A percentile compares a stretch with the other conserved stretches of the same genome.
Evolutionary conservation across 2,329 filamentous ascomycete species (phyloP).

Genomic region (Botrytis tulipae): DNA sequence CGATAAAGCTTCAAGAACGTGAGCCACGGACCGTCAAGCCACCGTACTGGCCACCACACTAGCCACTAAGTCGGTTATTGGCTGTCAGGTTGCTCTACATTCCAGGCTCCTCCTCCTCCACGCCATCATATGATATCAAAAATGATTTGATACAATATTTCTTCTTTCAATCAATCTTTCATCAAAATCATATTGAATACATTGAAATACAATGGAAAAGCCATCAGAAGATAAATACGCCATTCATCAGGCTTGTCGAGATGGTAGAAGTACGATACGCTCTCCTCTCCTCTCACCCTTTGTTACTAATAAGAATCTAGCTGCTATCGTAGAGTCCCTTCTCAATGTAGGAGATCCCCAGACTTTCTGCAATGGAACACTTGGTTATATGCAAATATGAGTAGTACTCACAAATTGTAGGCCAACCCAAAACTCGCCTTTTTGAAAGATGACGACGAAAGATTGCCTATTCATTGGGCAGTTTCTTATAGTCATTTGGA

Average conservation of each 20-base stretch:
- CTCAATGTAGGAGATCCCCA: constrained; percentile 55
- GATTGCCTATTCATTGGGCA: constrained; percentile 92
- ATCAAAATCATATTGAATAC: background rate
- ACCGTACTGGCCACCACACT: background rate
- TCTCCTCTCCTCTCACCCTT: background rate
- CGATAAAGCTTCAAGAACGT: constrained; percentile 19
- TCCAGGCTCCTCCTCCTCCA: constrained; percentile 14
- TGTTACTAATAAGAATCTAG: constrained; percentile 47
- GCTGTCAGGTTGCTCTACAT: background rate
- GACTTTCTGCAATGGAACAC: background rate
- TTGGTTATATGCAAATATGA: background rate
- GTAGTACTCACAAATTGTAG: constrained; percentile 43
- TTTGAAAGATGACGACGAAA: constrained; percentile 77
- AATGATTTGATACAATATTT: background rate
- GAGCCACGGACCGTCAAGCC: constrained; percentile 5
- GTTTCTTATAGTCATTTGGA: constrained; percentile 75
- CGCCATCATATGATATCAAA: constrained; percentile 11
- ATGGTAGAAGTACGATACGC: constrained; percentile 68
- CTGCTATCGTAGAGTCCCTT: constrained; percentile 69
- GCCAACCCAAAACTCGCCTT: constrained; percentile 75
- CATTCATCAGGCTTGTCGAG: constrained; percentile 82
- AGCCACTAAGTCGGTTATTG: background rate
- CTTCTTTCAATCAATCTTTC: background rate
- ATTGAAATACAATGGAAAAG: constrained; percentile 16
- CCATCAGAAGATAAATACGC: constrained; percentile 62